Base-by-base conservation (phyloP, 805 yeast genomes). In the Saturnispora serradocipensis region DNA sequence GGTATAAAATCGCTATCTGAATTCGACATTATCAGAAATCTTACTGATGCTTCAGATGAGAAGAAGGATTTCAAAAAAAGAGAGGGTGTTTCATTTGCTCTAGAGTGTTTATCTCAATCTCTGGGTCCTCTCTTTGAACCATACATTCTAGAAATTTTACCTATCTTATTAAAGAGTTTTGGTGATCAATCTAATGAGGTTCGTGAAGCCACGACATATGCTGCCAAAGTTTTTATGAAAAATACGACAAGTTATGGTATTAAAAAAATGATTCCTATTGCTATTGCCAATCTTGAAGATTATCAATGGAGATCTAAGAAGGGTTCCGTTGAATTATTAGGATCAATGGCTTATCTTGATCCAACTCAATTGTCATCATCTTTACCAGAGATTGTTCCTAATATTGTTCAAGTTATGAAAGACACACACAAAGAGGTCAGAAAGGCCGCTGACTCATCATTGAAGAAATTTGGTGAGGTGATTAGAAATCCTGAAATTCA, bases 351-450 rank as follows among this genome's bases (percentile, higher is more conserved):
- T 0, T 93, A 89, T 66, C 75, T 93, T 55, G 97, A 91, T 62
- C 99, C 99, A 3, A 77, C 93, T 2, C 99, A 93, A 64, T 74
- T 93, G 58, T 88, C 97, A 2, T 78, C 90, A 0, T 88, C 97
- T 0, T 73, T 93, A 59, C 86, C 97, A 0, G 81, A 82, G 0
- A 91, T 93, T 70, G 88, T 93, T 54, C 99, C 99, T 1, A 96
- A 91, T 64, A 89, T 93, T 69, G 99, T 91, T 52, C 90, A 93
- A 56, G 96, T 90, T 25, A 73, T 93, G 63, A 89, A 86, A 62
- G 99, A 93, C 62, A 81, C 97, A 0, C 99, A 93, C 68, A 91
- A 91, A 63, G 99, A 93, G 64, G 99, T 93, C 20, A 78, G 99
- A 55, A 88, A 86, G 58, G 95, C 99, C 1, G 99, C 97, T 1